Evolutionary conservation across 2,329 filamentous ascomycete species (phyloP), one percentile per base, ranked within the genome.

Genomic region (Venturiaceae sp.): DNA sequence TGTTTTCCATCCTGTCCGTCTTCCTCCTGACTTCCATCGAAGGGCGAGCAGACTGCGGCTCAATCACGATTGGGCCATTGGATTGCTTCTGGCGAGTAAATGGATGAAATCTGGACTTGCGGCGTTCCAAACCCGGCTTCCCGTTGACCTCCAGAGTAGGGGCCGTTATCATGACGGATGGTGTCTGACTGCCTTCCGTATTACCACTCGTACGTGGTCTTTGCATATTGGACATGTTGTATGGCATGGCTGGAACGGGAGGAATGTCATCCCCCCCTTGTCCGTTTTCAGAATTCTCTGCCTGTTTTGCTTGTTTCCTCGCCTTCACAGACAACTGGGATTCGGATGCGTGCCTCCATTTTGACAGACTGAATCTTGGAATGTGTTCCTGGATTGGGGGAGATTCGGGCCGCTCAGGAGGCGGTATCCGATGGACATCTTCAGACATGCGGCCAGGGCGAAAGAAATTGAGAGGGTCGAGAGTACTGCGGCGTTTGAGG

Each of bases 281-380:
- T 74, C 81, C 68, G 77, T 84, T 67, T 82, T 77, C 65, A 78
- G 84, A 66, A 79, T 77, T 72, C 64, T 75, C 79, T 66, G 79
- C 64, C 75, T 61, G 77, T 62, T 75, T 72, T 50, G 77, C 76
- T 58, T 90, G 85, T 66, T 87, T 82, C 69, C 86, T 91, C 56
- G 87, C 86, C 69, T 84, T 83, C 32, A 84, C 77, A 11, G 90
- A 90, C 61, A 97, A 75, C 71, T 96, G 91, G 55, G 91, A 88
- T 74, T 97, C 92, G 8, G 92, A 96, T 62, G 90, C 92, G 80
- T 96, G 92, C 67, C 91, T 88, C 71, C 94, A 91, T 68, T 87
- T 86, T 74, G 96, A 77, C 72, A 95, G 72, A 66, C 80, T 84
- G 70, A 86, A 84, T 59, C 82, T 76, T 28, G 33, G 33, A 26